These are phyloP conservation scores for Aspergillus taichungensis DNA, from an alignment of 495 filamentous ascomycete genomes.

Conservation along the genomic window DNA sequence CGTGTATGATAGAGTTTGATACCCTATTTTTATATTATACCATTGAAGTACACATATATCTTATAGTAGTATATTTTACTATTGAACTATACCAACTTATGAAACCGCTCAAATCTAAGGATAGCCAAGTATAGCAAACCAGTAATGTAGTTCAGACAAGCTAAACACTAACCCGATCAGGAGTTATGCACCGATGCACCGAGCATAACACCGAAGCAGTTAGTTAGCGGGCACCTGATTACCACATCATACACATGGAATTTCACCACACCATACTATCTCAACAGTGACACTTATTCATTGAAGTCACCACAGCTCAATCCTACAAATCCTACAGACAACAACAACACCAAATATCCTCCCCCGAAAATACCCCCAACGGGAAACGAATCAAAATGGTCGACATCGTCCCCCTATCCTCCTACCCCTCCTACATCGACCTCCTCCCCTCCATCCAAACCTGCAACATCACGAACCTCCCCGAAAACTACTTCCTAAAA, in stretches of 20 bases:
- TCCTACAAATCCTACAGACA: too few species aligned
- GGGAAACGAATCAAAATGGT: conserved; percentile 34
- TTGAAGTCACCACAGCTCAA: too few species aligned
- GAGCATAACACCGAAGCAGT: not conserved
- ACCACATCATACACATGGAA: not conserved
- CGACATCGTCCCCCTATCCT: conserved; percentile 42
- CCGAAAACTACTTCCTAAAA: conserved; percentile 99
- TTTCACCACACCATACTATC: not conserved
- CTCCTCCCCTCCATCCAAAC: conserved; percentile 90
- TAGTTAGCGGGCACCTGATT: not conserved
- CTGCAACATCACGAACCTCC: conserved; percentile 96
- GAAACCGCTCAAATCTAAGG: too few species aligned
- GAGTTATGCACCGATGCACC: too few species aligned
- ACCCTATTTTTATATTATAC: too few species aligned
- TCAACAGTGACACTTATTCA: not conserved
- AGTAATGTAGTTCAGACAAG: too few species aligned
- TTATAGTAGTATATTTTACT: too few species aligned
- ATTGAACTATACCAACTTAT: too few species aligned
- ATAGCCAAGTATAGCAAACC: too few species aligned
- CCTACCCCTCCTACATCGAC: conserved; percentile 44
- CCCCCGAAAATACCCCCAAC: not conserved
- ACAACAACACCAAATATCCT: not conserved
- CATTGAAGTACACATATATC: too few species aligned
- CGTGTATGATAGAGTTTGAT: too few species aligned
- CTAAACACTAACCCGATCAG: too few species aligned